Evolutionary conservation across 1,284 basidiomycete species (phyloP), one percentile per base, ranked within the genome.

Genomic region (Ceratobasidium theobromae): DNA sequence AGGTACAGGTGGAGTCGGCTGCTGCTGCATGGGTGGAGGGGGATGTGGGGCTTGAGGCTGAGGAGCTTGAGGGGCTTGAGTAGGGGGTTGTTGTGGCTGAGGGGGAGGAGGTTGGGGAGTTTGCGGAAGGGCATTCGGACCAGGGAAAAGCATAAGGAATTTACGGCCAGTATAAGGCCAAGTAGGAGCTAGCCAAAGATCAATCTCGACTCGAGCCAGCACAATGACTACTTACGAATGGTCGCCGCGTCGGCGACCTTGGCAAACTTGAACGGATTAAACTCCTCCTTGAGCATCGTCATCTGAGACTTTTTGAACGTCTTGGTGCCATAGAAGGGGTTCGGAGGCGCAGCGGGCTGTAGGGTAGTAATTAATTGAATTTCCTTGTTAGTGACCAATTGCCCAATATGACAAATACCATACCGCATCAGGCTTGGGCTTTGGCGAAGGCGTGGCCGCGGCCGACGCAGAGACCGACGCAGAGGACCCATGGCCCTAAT

Each of bases 91-190:
- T 23, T 38, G 57, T 8, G 64, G 65, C 21, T 66, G 65, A 23
- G 67, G 66, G 21, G 66, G 46, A 5, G 84, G 69, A 81, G 85
- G 52, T 79, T 81, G 41, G 77, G 81, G 45, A 78, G 76, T 4
- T 9, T 82, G 77, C 25, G 88, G 70, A n/a, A 46, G 11, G 16
- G 38, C 57, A n/a, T n/a, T 48, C 32, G 68, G 69, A 18, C 49
- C 52, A 35, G 75, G 89, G 79, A 91, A 91, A 81, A 91, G 84
- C 71, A 83, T 80, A 72, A 84, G 83, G 76, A 89, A 93, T 46
- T 91, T 87, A 77, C 94, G 93, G 72, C 94, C 94, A 70, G 78
- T 88, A 78, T 91, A 96, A 27, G 90, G 90, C 95, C 94, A 97
- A 70, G 83, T 80, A 1, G 89, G 82, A 23, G 81, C 89, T 93